Evolutionary conservation across 2,329 filamentous ascomycete genomes (phyloP), one percentile per base, ranked within the genome.

Genomic region (Ascochyta koolunga): DNA sequence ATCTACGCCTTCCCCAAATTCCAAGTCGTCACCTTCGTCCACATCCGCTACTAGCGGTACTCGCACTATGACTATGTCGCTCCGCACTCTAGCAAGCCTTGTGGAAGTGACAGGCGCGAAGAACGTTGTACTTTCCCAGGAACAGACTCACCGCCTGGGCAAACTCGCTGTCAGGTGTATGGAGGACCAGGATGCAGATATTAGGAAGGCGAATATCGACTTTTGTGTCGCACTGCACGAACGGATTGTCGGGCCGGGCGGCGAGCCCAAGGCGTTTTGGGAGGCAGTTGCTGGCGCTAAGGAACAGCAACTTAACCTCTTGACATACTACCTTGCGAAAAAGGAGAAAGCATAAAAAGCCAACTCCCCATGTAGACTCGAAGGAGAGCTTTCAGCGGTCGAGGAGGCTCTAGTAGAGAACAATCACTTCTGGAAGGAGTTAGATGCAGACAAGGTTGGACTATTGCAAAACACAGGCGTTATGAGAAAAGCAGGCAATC

Each of bases 251-350:
- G 60, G 59, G 0, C 49, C 60, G 3, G 72, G 67, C 3, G 69
- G 61, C 13, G 73, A 74, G 29, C 72, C 75, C 29, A 77, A 78
- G 48, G 62, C 62, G 0, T 93, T 93, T 69, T 93, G 89, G 89
- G 82, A 82, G 29, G 81, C 82, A 21, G 79, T 92, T 65, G 83
- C 80, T 52, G 78, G 77, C 0, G 80, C 89, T 27, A 83, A 84
- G 67, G 89, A 91, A 60, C 89, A 90, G 60, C 85, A 89, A 19
- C 85, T 91, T 78, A 91, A 87, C 62, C 73, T 93, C 56, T 86
- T 93, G 65, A 92, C 88, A 9, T 93, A 93, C 70, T 93, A 92
- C 72, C 88, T 92, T 66, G 89, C 89, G 3, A 74, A 73, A 62
- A 65, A 66, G 40, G 62, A 57, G 25, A 69, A 63, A 50, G 64